Evolutionary conservation across 148 eudicot species (phyloP), one percentile per base, ranked within the genome.

Genomic region (Mesembryanthemum crystallinum): DNA sequence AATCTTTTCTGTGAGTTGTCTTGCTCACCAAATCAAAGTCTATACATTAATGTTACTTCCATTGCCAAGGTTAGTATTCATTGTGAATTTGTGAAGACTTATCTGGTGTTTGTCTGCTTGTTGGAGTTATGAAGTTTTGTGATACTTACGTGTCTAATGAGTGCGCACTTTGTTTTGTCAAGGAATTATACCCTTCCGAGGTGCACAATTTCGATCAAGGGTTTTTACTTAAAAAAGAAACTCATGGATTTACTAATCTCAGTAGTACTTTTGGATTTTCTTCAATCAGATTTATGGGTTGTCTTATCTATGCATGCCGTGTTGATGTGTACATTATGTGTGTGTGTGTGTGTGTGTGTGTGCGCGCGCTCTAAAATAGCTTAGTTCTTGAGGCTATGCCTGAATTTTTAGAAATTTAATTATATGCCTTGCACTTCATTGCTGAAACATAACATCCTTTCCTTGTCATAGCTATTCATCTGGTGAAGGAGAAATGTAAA

Each of bases 1-100:
- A 89, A 89, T 87, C 85, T 89, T 81, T 87, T 89, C 77, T 89
- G 92, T 71, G 90, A 89, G 80, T 85, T 87, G 74, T 85, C 92
- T n/a, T 89, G 92, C 84, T 89, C 92, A 51, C 90, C 92, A 76
- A 85, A 89, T 76, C 92, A 89, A 83, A 87, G 92, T 75, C 80
- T 74, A 60, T 89, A 87, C 80, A 87, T 89, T 35, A 87, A 89
- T 81, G 92, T 89, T 59, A 80, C 92, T 70, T 87, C 92, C 76
- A 73, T 76, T 71, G 72, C 78, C 62, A n/a, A 87, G 90, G 92
- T 89, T 33, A 75, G 84, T 72, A 28, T 80, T 72, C 69, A 28
- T 27, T 42, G 20, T 64, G 25, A 33, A 62, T 42, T 25, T 32
- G 21, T 35, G 67, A n/a, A 43, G 42, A 42, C 13, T 66, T 17